Evolutionary conservation across 2,329 filamentous ascomycete genomes (phyloP), one percentile per base, ranked within the genome.

Genomic region (Aureobasidium sp.): DNA sequence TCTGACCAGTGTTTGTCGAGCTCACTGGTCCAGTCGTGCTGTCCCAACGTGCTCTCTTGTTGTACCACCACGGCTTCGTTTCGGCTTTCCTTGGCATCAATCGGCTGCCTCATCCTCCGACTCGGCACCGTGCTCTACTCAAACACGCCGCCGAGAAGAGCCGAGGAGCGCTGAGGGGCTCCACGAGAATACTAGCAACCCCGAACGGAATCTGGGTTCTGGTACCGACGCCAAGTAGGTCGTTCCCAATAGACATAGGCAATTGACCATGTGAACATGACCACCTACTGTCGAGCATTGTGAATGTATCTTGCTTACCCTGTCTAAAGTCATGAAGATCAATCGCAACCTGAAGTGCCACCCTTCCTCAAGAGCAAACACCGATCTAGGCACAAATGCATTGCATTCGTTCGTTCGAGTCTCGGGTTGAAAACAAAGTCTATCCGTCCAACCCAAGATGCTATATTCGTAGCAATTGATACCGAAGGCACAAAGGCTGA

Each of bases 381-480:
- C 17, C 57, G 37, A 33, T 9, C 33, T 22, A 44, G 9, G 11
- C 42, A 50, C 27, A 42, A 60, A 22, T 49, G 57, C 15, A 60
- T 60, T 19, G 37, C 57, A 6, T 60, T 50, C 17, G 47, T 60
- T 17, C 47, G 57, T 37, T 49, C 33, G 17, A 49, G 53, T 24
- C 53, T 57, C 8, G 53, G 39, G 1, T 14, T 57, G 17, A 57
- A 57, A 14, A 24, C 53, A 8, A 57, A 57, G 12, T 15, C n/a
- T 2, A 31, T 8, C 15, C 58, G 48, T 35, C 47, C 45, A 15
- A 14, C 31, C 5, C 42, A 42, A 17, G 77, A 80, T n/a, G 80
- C 84, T 0, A 79, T 95, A 7, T 88, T 97, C 67, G 78, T 96
- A 62, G 85, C 83, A 65, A 78, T 97, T 50, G 94, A 97, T 68